These are phyloP conservation scores for Fraxinus ornus DNA, from an alignment of 305 asterid species.

Conservation along the genomic window DNA sequence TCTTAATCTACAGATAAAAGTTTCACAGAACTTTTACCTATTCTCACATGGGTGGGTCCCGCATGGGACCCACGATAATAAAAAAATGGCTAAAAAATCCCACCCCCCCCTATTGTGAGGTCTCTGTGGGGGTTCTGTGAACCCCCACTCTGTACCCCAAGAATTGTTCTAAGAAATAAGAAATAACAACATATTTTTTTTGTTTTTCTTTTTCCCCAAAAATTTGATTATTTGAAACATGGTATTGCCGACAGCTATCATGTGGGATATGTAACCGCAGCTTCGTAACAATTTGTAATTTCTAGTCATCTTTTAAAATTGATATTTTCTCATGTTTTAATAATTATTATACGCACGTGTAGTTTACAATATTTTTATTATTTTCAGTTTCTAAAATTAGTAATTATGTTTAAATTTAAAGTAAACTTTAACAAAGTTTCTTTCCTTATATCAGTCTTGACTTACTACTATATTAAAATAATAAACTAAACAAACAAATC, in stretches of 20 bases:
- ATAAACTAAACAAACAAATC: neutral
- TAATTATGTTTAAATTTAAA: neutral
- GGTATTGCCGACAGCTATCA: neutral
- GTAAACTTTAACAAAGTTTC: neutral
- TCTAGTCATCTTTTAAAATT: neutral
- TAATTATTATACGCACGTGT: neutral
- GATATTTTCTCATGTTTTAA: neutral
- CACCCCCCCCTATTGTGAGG: too few species aligned
- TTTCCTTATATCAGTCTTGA: neutral
- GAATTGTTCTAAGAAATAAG: too few species aligned
- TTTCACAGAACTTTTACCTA: too few species aligned
- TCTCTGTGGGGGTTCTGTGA: too few species aligned
- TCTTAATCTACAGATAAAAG: too few species aligned
- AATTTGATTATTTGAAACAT: neutral
- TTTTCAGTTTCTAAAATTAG: neutral
- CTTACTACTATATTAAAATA: neutral
- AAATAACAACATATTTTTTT: too few species aligned
- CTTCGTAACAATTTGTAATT: neutral
- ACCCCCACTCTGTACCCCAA: too few species aligned
- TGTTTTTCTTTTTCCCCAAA: neutral
- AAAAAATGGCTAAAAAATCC: too few species aligned
- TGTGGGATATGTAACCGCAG: neutral
- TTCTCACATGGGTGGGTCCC: too few species aligned
- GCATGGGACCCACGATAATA: too few species aligned
- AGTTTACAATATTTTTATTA: neutral